Evolutionary conservation across 2,329 filamentous ascomycete species (phyloP), one percentile per base, ranked within the genome.

Genomic region (Ophiocordyceps robertsii): DNA sequence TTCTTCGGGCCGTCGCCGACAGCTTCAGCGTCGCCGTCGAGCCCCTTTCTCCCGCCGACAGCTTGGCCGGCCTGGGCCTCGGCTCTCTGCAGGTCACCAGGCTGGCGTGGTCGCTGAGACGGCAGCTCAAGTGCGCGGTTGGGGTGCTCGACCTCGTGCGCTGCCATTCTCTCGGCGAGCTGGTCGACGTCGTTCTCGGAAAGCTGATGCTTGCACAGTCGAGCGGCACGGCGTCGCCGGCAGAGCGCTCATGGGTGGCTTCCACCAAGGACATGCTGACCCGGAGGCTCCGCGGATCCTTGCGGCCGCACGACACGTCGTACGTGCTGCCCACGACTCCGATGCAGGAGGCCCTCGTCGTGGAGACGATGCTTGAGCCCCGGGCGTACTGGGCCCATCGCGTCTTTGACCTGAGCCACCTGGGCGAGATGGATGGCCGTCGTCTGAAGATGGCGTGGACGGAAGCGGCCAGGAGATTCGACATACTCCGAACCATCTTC

Each of bases 301-400:
- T 39, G 27, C 44, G 41, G 3, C 48, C 48, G 4, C 9, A 40
- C 4, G 43, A 47, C 38, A 50, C 46, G 1, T 33, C 37, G n/a
- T 48, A 49, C 32, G 46, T 57, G 14, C 39, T 58, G 9, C 56
- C 54, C 2, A 50, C 59, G 11, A 59, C 60, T 6, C 55, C 60
- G 1, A 50, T 64, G 13, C 62, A 64, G 43, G 62, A 64, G 40
- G 59, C 60, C 27, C 48, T 65, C 19, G 48, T 65, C 8, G 57
- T 57, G 29, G 63, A 66, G 51, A 64, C 60, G 1, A 59, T 65
- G 56, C 49, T 57, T 6, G 58, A 55, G 16, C 51, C 54, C 5
- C 51, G 56, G 21, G 54, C 60, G 38, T 65, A 66, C 46, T 65
- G 62, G 62, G 60, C 59, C 29, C 60, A 63, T 39, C 57, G 58